Evolutionary conservation across 176 grass and related monocot species (phyloP), one percentile per base, ranked within the genome.

Genomic region (Echinochloa phyllopogon): DNA sequence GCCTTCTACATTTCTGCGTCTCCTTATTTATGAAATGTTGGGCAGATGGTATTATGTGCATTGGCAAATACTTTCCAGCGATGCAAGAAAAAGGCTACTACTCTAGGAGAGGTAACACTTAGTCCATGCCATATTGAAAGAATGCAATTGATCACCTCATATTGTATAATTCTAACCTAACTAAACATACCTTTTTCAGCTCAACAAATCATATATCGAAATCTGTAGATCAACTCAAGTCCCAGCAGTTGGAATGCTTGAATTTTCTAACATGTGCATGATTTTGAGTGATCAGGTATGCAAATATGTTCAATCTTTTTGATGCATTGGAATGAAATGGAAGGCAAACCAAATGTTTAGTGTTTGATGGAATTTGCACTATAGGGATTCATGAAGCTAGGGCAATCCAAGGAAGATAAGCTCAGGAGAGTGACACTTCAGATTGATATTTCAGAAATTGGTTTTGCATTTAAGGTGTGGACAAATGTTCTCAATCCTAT

Each of bases 211-310:
- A 55, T 99, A 99, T 50, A 88, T 80, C 44, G 91, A 94, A 86
- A 96, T 93, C 65, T 99, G 96, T 78, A 94, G 87, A 94, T 92
- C 91, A 69, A 89, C 86, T 66, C 96, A 91, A 87, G 86, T 92
- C 25, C 88, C 89, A 79, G 91, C 89, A 72, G 86, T 92, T 39
- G 96, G 91, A 62, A 93, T 87, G 72, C 86, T 87, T 66, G 91
- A 99, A 86, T 99, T 99, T 89, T 88, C 81, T 36, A 91, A 91
- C 65, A 89, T 99, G 91, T 99, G 96, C 78, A 90, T 85, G 86
- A 86, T 88, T 75, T 86, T 99, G 27, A 92, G 87, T 0, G 93
- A 99, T 81, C 96, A 96, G 96, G 96, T 99, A 80, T 36, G 77
- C 40, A 74, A 69, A 65, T 65, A 83, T 16, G 4, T 72, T 67